Base-by-base conservation (phyloP, 2,329 filamentous ascomycete genomes). In the Epichloe typhina region DNA sequence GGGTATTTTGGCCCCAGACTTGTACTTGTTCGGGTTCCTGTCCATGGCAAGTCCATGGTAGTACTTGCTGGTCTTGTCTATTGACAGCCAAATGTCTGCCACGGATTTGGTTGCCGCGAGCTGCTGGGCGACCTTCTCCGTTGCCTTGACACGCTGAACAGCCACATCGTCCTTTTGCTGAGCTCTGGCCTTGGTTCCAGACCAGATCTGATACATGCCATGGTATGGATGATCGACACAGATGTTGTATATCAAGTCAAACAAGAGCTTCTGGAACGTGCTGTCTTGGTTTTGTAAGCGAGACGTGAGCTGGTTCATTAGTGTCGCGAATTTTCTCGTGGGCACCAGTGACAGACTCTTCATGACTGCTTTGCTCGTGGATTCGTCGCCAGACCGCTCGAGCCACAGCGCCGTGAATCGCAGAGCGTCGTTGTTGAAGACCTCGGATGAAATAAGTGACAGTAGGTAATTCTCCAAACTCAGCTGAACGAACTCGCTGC, bases 261-360 rank as follows among this genome's bases (percentile, higher is more conserved):
- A 79, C 2, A 99, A 72, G 1, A 91, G 73, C 40, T 72, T 74
- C 61, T 98, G 93, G 61, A 99, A 98, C 15, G 76, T 74, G 1
- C 75, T 77, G 1, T 75, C 67, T 35, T 83, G 77, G 54, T 86
- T 80, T 54, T 95, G 82, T 5, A 98, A 71, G 7, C 93, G 83
- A n/a, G 94, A 98, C 5, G 90, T 91, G 35, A 98, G 76, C 65
- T 99, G 93, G 61, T 96, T 98, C 82, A 95, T 95, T 48, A 98
- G 72, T 3, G 85, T 71, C 1, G 89, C 91, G 63, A 99, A 95
- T 62, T 98, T 98, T 54, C 87, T 80, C 52, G 88, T 95, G 2
- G 91, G 85, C 0, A 97, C 91, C 48, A 79, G 74, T 4, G 72
- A 68, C 15, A 98, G 72, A 60, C 89, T 72, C 53, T 77, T 80